Base-by-base conservation (phyloP, 2,329 filamentous ascomycete species). In the Fusarium continuum region DNA sequence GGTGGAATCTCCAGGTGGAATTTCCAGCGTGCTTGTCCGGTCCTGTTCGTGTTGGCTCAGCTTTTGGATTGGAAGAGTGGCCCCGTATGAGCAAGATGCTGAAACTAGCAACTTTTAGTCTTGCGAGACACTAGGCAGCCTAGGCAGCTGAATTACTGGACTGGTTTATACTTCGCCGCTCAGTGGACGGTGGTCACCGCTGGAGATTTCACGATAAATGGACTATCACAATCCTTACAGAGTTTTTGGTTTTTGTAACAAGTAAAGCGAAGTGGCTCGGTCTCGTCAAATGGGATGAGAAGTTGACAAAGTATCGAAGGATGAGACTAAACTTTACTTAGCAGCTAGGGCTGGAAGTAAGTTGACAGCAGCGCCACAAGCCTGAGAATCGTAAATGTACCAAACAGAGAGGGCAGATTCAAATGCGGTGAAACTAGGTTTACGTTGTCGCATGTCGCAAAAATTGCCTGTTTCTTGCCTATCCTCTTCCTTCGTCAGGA, bases 321-420 rank as follows among this genome's bases (percentile, higher is more conserved):
- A 65, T 57, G 17, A 31, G 35, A 40, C 44, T 43, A 58, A 56
- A 40, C 34, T 36, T n/a, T 19, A 38, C 57, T 46, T n/a, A n/a
- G n/a, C n/a, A 62, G 45, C 51, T 57, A 48, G 36, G 61, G 55
- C 31, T 56, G 61, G 36, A 46, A 65, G 43, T 25, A 46, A 57
- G 44, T 62, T 57, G 45, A 58, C 35, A 55, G 51, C 23, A 53
- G 40, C 48, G 47, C 58, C 58, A 62, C 55, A 64, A 34, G 38
- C 32, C 29, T 19, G 32, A 6, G 16, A 38, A 19, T 44, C 56
- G 57, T 57, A 64, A 45, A 40, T 23, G 20, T 40, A 32, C 61
- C 61, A 65, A 57, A 39, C 45, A 64, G 14, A 61, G 6, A 25
- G 11, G 20, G 14, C 19, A 14, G 31, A 58, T 28, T 51, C 36